phyloP scores from a whole-genome alignment of 1,284 basidiomycete genomes.

The Leccinum subatratum region DNA sequence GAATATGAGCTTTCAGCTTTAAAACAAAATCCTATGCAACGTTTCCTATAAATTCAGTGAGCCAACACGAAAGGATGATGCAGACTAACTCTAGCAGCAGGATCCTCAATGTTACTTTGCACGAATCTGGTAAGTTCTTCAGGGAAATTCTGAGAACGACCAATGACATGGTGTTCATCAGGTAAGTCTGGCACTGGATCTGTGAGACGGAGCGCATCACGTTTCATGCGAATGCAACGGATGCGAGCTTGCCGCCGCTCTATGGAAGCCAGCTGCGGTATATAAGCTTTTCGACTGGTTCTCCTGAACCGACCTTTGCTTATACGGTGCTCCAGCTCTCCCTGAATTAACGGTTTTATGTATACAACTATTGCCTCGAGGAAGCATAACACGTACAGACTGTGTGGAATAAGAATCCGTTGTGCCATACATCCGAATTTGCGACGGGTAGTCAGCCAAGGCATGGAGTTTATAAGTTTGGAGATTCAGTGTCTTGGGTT shows the following conservation, averaged over 20 bases:
- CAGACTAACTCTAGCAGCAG: not conserved
- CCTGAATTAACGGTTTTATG: not conserved
- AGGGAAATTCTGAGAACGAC: slow-evolving; percentile 11
- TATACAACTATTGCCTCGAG: not conserved
- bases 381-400: not conserved
- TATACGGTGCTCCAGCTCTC: not conserved
- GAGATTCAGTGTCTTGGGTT: not conserved
- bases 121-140: slow-evolving; percentile 19
- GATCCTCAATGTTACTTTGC: not conserved
- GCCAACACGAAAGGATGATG: not conserved
- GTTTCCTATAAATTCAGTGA: not conserved
- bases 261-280: not conserved
- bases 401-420: not conserved
- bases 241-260: not conserved
- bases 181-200: not conserved
- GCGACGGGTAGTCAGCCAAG: not conserved
- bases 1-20: not conserved
- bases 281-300: not conserved
- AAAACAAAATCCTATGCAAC: not conserved
- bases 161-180: slow-evolving; percentile 18
- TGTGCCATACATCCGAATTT: not conserved
- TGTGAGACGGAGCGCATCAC: not conserved
- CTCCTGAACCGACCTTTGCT: not conserved
- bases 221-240: not conserved
- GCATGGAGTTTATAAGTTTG: not conserved